Conservation (phyloP, 2,329 filamentous ascomycete genomes). For the Fusarium ramigenum region DNA sequence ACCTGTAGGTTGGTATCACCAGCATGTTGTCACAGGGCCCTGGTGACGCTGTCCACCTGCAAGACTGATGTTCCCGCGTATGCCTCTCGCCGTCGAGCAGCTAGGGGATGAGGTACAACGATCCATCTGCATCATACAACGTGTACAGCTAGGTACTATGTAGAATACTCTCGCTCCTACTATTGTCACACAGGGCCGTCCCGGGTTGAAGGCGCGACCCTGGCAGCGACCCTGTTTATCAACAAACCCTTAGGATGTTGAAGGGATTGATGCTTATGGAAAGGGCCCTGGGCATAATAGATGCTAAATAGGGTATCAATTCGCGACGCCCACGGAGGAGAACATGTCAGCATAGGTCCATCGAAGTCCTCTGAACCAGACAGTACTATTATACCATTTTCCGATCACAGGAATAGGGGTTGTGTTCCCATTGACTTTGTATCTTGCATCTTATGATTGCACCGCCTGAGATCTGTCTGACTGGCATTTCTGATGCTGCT, state of each 20-base stretch:
- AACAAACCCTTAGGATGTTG: constrained; percentile 10
- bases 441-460: constrained; percentile 40
- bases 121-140: constrained; percentile 30
- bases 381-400: neutral
- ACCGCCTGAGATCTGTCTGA: constrained; percentile 41
- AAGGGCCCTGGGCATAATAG: neutral
- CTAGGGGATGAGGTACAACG: constrained; percentile 25
- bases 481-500: constrained; percentile 19
- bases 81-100: constrained; percentile 35
- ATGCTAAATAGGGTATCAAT: constrained; percentile 27
- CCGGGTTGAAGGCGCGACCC: constrained; percentile 28
- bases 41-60: neutral
- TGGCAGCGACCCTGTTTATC: constrained; percentile 33
- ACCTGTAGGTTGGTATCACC: constrained; percentile 29
- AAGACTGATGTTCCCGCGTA: constrained; percentile 24
- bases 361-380: neutral
- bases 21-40: constrained; percentile 24
- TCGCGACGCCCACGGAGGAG: constrained; percentile 9
- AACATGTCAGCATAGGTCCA: constrained; percentile 2
- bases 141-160: constrained; percentile 23
- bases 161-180: constrained; percentile 5
- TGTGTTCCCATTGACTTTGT: constrained; percentile 37
- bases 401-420: constrained; percentile 14
- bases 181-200: constrained; percentile 27
- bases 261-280: neutral